Base-by-base conservation (phyloP, 1,284 basidiomycete species). In the Binderoboletus segoi region DNA sequence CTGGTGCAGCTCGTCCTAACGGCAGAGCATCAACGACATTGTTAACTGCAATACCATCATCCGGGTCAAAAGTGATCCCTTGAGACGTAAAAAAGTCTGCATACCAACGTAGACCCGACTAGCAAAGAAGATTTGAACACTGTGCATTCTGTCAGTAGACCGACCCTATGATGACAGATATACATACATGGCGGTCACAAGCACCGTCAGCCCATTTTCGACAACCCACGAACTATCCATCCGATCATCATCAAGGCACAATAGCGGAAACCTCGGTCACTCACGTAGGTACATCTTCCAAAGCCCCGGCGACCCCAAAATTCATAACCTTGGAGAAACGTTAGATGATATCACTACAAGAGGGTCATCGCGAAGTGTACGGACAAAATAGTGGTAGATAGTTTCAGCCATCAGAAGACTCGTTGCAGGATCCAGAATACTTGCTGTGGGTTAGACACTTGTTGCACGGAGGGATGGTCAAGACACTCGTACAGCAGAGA, bases 321-420 rank as follows among this genome's bases (percentile, higher is more conserved):
- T 62, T 64, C 28, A 62, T 3, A 24, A 62, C n/a, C 61, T 62
- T 30, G 35, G 21, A 52, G 20, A 45, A n/a, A 13, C 16, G 48
- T 47, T 30, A 7, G 40, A 15, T 37, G 16, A 20, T 23, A 48
- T 28, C 30, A 16, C 5, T 18, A 23, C 21, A n/a, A 40, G 8
- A 24, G 15, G n/a, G n/a, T 21, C 21, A 12, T 10, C 30, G 28
- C 24, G n/a, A n/a, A 21, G 28, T 21, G 12, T 23, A 64, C 62
- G 38, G 18, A 63, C 62, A 33, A 63, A 63, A 48, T 63, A 66
- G 30, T 61, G 45, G 35, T 61, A 63, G 20, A 63, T 53, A 3
- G 62, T 66, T 30, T 49, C 32, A 3, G 61, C 62, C 58, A 63
- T 63, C 18, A 66, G 33, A 42, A 63, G 2, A 45, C 61, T 63